Percentiles rank a stretch among this genome's conserved stretches.
Evolutionary conservation across 164 flowering plant species (phyloP).

Genomic region (Aristolochia contorta): DNA sequence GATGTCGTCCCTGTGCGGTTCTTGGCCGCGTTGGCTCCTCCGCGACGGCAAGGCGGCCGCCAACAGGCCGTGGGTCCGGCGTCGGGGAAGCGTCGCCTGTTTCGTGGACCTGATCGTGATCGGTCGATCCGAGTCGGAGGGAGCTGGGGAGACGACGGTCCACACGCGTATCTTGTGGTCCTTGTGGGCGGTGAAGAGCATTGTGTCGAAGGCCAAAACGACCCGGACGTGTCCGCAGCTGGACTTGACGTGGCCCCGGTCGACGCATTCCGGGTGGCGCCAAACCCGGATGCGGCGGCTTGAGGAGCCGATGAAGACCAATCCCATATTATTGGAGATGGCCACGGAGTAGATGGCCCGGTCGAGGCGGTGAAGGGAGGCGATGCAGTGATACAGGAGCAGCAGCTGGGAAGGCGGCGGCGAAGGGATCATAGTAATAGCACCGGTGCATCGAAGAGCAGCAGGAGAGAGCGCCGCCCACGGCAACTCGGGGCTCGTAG

Average conservation of each 20-base stretch:
- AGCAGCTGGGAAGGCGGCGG: slow-evolving; percentile 18
- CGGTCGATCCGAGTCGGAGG: slow-evolving; percentile 5
- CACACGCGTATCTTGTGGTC: slow-evolving; percentile 29
- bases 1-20: slow-evolving; percentile 27
- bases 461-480: slow-evolving; percentile 25
- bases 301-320: slow-evolving; percentile 32
- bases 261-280: slow-evolving; percentile 31
- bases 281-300: slow-evolving; percentile 32
- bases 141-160: slow-evolving; percentile 6
- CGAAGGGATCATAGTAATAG: slow-evolving; percentile 1
- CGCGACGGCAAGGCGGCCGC: too few species aligned
- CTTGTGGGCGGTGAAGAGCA: slow-evolving; percentile 25
- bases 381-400: slow-evolving; percentile 23
- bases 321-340: slow-evolving; percentile 18
- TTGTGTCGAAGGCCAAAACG: slow-evolving; percentile 21
- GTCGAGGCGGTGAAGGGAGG: slow-evolving; percentile 31
- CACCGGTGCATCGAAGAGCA: too few species aligned
- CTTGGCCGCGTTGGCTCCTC: too few species aligned
- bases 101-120: slow-evolving; percentile 9
- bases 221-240: slow-evolving; percentile 22
- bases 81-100: slow-evolving; percentile 13
- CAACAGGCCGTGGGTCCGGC: too few species aligned
- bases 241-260: slow-evolving; percentile 24
- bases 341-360: slow-evolving; percentile 34
- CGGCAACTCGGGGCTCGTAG: slow-evolving; percentile 19